phyloP scores from a whole-genome alignment of 192 early-diverging fungal genomes.

The Globomyces pollinis-pini region DNA sequence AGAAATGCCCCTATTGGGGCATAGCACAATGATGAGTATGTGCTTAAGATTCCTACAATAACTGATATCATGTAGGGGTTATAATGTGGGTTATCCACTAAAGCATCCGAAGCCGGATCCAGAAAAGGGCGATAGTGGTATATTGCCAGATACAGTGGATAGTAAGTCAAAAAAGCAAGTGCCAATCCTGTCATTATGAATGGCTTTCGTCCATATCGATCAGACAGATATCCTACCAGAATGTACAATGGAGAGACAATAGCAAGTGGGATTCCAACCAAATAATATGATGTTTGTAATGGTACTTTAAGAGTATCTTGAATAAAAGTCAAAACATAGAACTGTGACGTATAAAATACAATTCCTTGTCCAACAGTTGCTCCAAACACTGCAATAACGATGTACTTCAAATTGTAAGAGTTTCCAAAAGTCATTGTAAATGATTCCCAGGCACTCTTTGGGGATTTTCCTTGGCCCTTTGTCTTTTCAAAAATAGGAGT shows the following conservation, averaged over 20 bases:
- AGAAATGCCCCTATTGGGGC: conserved; percentile 25
- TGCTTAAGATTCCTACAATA: neutral
- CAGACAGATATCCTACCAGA: conserved; percentile 16
- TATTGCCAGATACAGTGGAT: conserved; percentile 18
- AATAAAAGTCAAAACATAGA: conserved; percentile 11
- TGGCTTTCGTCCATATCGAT: conserved; percentile 17
- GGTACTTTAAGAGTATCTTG: neutral
- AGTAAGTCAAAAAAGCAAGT: conserved; percentile 3
- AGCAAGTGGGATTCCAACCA: conserved; percentile 5
- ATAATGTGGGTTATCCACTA: neutral
- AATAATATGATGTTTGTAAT: neutral
- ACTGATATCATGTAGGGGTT: neutral
- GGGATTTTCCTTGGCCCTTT: conserved; percentile 11
- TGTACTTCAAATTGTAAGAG: conserved; percentile 5
- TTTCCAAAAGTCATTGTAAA: too few species aligned
- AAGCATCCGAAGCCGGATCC: neutral
- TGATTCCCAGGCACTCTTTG: neutral
- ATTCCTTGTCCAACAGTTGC: conserved; percentile 19
- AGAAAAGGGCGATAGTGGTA: neutral
- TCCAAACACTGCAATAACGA: conserved; percentile 13
- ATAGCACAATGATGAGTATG: conserved; percentile 5
- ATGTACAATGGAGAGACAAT: conserved; percentile 11
- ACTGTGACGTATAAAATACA: neutral
- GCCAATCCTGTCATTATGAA: conserved; percentile 18
- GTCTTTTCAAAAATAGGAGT: conserved; percentile 14